phyloP scores from a whole-genome alignment of 78 protist genomes.

The Speleostelium caveatum region DNA sequence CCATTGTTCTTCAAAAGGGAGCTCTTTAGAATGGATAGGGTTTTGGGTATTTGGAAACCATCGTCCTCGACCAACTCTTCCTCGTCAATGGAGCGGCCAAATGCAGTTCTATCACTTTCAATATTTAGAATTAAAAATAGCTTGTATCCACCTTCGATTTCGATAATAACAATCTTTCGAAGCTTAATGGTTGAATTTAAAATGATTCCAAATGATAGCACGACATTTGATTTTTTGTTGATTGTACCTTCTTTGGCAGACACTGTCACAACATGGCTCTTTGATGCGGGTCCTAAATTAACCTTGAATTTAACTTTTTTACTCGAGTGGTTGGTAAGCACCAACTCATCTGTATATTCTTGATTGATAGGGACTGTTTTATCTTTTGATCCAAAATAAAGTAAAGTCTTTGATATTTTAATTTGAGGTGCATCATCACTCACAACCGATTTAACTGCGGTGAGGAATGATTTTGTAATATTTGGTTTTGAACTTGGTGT shows the following conservation, averaged over 20 bases:
- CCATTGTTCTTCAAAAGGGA: not conserved
- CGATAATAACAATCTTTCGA: conserved; percentile 23
- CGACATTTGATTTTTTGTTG: conserved; percentile 8
- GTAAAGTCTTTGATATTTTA: not conserved
- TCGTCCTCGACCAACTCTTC: conserved; percentile 22
- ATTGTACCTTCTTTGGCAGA: not conserved
- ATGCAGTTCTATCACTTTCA: conserved; percentile 36
- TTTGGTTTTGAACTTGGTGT: no score
- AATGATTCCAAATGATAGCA: not conserved
- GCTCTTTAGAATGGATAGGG: conserved; percentile 4
- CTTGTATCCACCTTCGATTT: conserved; percentile 30
- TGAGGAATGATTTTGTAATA: conserved; percentile 12
- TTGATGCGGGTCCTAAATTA: conserved; percentile 13
- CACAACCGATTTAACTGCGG: conserved; percentile 17
- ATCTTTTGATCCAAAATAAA: conserved; percentile 8
- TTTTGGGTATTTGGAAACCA: not conserved
- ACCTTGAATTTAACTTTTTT: conserved; percentile 30
- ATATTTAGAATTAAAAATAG: conserved; percentile 19
- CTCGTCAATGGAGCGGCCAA: conserved; percentile 31
- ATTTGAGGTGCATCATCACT: conserved; percentile 1
- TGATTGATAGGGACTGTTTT: conserved; percentile 12
- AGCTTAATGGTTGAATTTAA: conserved; percentile 17
- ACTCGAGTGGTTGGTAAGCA: not conserved
- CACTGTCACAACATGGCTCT: not conserved
- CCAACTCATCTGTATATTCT: not conserved